Evolutionary conservation across 2,329 filamentous ascomycete genomes (phyloP).

Genomic region (Fusarium graminum): DNA sequence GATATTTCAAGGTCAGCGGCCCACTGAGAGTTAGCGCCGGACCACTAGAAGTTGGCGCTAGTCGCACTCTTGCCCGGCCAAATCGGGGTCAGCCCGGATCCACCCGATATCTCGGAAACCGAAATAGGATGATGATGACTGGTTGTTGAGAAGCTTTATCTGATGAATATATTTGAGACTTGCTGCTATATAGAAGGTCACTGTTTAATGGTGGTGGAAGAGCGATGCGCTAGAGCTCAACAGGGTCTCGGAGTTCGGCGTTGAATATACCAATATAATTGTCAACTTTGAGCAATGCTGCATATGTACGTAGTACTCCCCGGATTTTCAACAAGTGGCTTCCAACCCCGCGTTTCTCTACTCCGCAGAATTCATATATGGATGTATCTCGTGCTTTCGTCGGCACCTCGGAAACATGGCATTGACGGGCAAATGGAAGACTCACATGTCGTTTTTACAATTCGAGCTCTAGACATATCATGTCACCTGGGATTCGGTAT

Average conservation of each 20-base stretch:
- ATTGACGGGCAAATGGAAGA: slow-evolving; percentile 1
- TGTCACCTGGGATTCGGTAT: too few species aligned
- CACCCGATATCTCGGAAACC: slow-evolving; percentile 36
- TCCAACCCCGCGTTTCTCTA: slow-evolving; percentile 27
- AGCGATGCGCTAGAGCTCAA: not conserved
- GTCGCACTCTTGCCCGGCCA: slow-evolving; percentile 25
- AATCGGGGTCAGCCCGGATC: slow-evolving; percentile 38
- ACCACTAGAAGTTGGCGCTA: slow-evolving; percentile 42
- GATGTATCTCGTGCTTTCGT: not conserved
- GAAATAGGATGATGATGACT: slow-evolving; percentile 29
- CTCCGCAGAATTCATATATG: not conserved
- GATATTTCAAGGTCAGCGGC: slow-evolving; percentile 42
- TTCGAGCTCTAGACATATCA: too few species aligned
- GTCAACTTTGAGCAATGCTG: not conserved
- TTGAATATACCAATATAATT: not conserved
- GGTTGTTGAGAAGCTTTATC: slow-evolving; percentile 10
- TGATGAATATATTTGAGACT: not conserved
- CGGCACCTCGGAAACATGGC: slow-evolving; percentile 10
- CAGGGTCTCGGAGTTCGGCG: slow-evolving; percentile 30
- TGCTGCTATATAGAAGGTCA: slow-evolving; percentile 6
- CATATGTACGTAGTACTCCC: slow-evolving; percentile 1
- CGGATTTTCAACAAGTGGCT: not conserved
- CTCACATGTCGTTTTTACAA: slow-evolving; percentile 10
- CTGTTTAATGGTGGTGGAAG: not conserved
- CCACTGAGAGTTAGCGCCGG: slow-evolving; percentile 34